Conservation (phyloP, 2,329 filamentous ascomycete genomes). For the Colletotrichum caudatum region DNA sequence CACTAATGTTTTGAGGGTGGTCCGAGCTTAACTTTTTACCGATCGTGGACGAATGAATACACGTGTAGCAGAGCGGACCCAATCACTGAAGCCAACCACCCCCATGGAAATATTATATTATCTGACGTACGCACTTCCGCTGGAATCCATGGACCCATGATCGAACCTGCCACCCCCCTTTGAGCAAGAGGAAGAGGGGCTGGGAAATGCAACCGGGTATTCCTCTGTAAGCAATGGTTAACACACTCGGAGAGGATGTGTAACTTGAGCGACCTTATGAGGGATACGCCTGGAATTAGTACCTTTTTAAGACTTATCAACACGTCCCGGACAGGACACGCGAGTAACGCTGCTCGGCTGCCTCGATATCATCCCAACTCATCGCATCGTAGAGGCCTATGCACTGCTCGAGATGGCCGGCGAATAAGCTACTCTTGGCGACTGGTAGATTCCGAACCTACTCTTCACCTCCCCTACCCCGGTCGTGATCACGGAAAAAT, state of each 20-base stretch:
- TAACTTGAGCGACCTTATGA: too few species aligned
- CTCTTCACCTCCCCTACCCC: conserved; percentile 15
- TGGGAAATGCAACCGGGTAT: conserved; percentile 1
- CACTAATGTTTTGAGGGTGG: conserved; percentile 15
- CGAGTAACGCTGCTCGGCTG: not conserved
- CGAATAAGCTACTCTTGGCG: conserved; percentile 39
- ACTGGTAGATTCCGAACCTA: not conserved
- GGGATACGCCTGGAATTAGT: too few species aligned
- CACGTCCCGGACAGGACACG: not conserved
- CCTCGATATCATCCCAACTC: conserved; percentile 15
- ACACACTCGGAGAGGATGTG: too few species aligned
- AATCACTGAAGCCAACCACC: conserved; percentile 29
- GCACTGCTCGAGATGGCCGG: not conserved
- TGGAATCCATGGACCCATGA: conserved; percentile 32
- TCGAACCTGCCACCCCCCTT: conserved; percentile 19
- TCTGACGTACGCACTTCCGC: conserved; percentile 35
- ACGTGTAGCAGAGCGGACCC: conserved; percentile 12
- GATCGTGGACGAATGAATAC: not conserved
- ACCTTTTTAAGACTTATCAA: too few species aligned
- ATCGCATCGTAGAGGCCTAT: conserved; percentile 1
- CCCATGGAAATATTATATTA: conserved; percentile 36
- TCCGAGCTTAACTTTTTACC: conserved; percentile 17
- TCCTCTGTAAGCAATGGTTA: not conserved
- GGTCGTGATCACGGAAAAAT: not conserved
- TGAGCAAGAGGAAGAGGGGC: not conserved